Percentiles rank a stretch among this genome's conserved stretches.
phyloP scores from a whole-genome alignment of 192 early-diverging fungal species.

The Entomortierella chlamydospora region DNA sequence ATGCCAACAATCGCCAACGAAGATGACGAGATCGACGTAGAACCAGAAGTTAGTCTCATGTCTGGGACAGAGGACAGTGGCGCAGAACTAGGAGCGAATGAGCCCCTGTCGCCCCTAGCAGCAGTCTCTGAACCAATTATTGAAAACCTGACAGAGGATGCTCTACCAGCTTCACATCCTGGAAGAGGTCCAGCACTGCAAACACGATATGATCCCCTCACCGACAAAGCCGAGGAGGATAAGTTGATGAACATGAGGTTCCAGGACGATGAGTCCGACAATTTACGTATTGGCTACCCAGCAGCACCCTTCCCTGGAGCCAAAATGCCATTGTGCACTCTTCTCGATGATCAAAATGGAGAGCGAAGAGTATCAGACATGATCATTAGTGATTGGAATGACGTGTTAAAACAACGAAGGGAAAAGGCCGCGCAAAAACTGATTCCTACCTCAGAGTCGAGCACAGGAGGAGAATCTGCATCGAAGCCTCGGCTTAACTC shows the following conservation, averaged over 20 bases:
- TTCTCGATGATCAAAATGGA: slow-evolving; percentile 12
- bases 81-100: slow-evolving; percentile 9
- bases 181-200: neutral
- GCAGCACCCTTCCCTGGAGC: slow-evolving; percentile 37
- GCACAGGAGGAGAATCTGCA: neutral
- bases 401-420: slow-evolving; percentile 11
- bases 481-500: neutral
- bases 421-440: slow-evolving; percentile 12
- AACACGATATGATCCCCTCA: neutral
- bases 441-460: no score
- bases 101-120: neutral
- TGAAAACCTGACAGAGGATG: neutral
- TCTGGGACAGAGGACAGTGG: slow-evolving; percentile 33
- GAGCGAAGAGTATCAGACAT: slow-evolving; percentile 30
- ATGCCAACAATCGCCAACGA: slow-evolving; percentile 36
- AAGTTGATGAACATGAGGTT: neutral
- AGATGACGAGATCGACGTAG: slow-evolving; percentile 51
- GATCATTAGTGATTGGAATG: slow-evolving; percentile 30
- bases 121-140: neutral
- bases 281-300: slow-evolving; percentile 25
- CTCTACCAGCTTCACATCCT: neutral
- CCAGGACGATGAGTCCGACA: neutral
- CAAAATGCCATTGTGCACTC: slow-evolving; percentile 34
- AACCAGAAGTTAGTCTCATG: slow-evolving; percentile 37
- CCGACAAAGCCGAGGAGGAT: neutral